A percentile compares a stretch with the other conserved stretches of the same genome.
phyloP scores from a whole-genome alignment of 805 yeast genomes.

The Lipomyces oligophaga region DNA sequence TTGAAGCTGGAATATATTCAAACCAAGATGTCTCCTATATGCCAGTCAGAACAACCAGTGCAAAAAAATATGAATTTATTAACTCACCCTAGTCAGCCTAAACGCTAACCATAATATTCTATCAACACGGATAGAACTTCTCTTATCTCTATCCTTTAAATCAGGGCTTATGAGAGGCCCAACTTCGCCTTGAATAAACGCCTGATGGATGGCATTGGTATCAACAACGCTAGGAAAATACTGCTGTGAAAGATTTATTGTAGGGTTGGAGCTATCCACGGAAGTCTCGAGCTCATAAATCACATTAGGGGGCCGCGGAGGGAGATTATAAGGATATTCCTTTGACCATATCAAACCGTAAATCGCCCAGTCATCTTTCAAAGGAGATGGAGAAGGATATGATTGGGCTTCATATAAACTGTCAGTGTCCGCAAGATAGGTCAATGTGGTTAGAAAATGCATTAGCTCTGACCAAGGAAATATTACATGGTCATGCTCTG shows the following conservation, averaged over 20 bases:
- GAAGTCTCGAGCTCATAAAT: no score
- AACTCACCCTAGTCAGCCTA: conserved; percentile 12
- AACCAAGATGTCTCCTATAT: conserved; percentile 4
- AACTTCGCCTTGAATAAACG: conserved; percentile 1
- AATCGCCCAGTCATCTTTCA: conserved; percentile 18
- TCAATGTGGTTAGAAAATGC: conserved; percentile 15
- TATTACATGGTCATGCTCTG: not conserved
- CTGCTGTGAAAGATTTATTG: not conserved
- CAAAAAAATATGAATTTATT: no score
- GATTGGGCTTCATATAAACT: conserved; percentile 1
- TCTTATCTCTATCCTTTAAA: not conserved
- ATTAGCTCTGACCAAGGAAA: conserved; percentile 25
- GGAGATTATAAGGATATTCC: conserved; percentile 3
- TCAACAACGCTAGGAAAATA: conserved; percentile 8
- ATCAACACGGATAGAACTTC: conserved; percentile 14
- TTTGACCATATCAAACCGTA: conserved; percentile 16
- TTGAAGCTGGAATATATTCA: conserved; percentile 5
- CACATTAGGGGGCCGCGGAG: not conserved
- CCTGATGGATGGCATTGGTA: not conserved
- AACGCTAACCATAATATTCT: conserved; percentile 21
- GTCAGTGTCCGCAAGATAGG: conserved; percentile 20
- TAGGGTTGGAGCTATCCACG: no score
- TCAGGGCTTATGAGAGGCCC: conserved; percentile 6
- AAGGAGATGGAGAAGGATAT: conserved; percentile 7
- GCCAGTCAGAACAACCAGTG: no score